A percentile compares a stretch with the other conserved stretches of the same genome.
These are phyloP conservation scores for Nicotiana tabacum DNA, from an alignment of 257 asterid genomes.

Conservation along the genomic window DNA sequence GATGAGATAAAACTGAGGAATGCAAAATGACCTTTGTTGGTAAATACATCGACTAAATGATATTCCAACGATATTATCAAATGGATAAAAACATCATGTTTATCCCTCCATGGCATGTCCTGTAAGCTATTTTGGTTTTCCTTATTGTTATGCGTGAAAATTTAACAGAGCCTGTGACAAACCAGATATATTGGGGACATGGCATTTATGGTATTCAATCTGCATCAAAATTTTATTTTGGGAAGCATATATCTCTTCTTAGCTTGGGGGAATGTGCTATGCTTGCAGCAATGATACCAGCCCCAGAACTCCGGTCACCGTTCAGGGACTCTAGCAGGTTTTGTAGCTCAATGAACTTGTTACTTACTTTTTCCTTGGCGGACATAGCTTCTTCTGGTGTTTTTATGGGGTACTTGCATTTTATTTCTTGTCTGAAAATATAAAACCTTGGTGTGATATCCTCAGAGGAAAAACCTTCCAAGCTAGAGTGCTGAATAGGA, in stretches of 20 bases:
- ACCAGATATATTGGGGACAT: constrained; percentile 34
- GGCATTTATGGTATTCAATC: constrained; percentile 30
- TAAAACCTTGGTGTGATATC: background rate
- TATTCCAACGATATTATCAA: background rate
- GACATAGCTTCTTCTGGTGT: background rate
- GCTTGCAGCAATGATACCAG: constrained; percentile 32
- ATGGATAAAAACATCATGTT: constrained; percentile 3
- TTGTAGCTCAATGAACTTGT: background rate
- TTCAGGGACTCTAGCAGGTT: constrained; percentile 30
- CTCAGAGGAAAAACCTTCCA: constrained; percentile 32
- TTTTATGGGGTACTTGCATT: background rate
- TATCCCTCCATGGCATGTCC: background rate
- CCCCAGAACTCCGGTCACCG: constrained; percentile 31
- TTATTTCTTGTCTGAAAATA: background rate
- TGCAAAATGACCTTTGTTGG: background rate
- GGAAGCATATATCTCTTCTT: constrained; percentile 26
- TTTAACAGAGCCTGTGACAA: background rate
- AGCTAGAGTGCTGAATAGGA: constrained; percentile 36
- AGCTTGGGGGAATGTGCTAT: constrained; percentile 33
- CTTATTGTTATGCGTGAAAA: background rate
- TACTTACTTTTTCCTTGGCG: background rate
- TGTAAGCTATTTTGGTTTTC: background rate
- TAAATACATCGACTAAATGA: background rate
- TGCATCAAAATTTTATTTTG: constrained; percentile 28
- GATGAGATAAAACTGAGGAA: background rate